Percentiles rank a stretch among this genome's conserved stretches.
These are phyloP conservation scores for Coemansia asiatica DNA, from an alignment of 192 early-diverging fungal genomes.

Conservation along the genomic window DNA sequence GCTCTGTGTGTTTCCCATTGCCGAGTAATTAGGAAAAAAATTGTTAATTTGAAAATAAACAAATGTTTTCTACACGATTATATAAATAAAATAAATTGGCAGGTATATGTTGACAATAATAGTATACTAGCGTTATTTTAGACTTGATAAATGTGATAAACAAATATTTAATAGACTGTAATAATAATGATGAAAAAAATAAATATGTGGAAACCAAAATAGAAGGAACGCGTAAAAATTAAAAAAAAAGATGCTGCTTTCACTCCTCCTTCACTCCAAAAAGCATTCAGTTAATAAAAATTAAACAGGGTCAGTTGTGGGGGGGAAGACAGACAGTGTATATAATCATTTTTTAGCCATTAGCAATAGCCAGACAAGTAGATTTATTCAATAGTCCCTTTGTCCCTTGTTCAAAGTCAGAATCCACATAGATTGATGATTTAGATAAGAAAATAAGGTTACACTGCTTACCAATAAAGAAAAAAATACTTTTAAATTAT, in stretches of 20 bases:
- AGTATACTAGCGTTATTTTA: too few species aligned
- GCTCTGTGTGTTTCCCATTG: conserved; percentile 52
- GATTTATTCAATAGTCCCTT: too few species aligned
- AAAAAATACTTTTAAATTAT: neutral
- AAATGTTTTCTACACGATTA: neutral
- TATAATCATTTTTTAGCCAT: neutral
- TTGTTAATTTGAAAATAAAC: neutral
- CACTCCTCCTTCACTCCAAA: neutral
- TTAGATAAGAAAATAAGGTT: neutral
- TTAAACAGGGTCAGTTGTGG: neutral
- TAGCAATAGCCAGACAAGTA: neutral
- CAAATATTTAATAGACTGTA: neutral
- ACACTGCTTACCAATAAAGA: neutral
- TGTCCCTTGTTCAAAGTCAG: neutral
- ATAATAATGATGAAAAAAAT: neutral
- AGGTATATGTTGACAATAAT: neutral
- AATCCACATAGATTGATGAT: too few species aligned
- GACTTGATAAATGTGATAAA: neutral
- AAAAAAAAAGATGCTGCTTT: neutral
- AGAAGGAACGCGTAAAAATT: neutral
- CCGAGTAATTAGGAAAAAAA: neutral
- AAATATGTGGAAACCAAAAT: too few species aligned
- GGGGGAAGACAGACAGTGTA: neutral
- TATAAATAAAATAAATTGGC: neutral
- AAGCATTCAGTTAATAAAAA: neutral